phyloP scores from a whole-genome alignment of 306 rosid species.

The Biancaea sappan region DNA sequence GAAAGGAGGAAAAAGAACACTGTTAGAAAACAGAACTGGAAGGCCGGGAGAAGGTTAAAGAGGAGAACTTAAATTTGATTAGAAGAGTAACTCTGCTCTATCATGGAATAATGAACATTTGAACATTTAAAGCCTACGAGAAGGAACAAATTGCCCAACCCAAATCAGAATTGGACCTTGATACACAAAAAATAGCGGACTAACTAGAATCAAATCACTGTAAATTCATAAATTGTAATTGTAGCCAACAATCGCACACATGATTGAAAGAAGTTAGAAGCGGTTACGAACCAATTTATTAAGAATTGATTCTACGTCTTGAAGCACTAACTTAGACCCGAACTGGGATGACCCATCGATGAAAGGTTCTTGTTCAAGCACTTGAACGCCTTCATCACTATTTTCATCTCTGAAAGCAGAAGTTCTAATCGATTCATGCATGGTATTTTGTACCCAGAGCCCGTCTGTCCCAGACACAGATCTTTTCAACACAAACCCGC shows the following conservation, averaged over 20 bases:
- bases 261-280: background rate
- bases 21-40: background rate
- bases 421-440: slow-evolving; percentile 39
- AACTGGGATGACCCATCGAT: slow-evolving; percentile 44
- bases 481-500: slow-evolving; percentile 36
- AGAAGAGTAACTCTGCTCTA: background rate
- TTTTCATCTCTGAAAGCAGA: slow-evolving; percentile 41
- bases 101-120: background rate
- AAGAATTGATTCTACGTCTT: slow-evolving; percentile 52
- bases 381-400: slow-evolving; percentile 46
- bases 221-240: background rate
- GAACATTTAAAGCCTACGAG: background rate
- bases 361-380: slow-evolving; percentile 62
- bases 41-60: background rate
- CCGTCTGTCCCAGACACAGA: slow-evolving; percentile 19
- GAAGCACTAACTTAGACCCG: slow-evolving; percentile 24
- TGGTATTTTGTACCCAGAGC: slow-evolving; percentile 36
- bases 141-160: background rate
- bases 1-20: background rate
- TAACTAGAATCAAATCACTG: background rate
- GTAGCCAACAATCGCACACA: background rate
- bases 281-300: slow-evolving; percentile 64
- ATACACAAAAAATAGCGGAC: background rate
- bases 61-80: background rate
- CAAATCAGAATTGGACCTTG: background rate